Evolutionary conservation across 352 stramenopile species (phyloP).

Genomic region (Achlya hypogyna): DNA sequence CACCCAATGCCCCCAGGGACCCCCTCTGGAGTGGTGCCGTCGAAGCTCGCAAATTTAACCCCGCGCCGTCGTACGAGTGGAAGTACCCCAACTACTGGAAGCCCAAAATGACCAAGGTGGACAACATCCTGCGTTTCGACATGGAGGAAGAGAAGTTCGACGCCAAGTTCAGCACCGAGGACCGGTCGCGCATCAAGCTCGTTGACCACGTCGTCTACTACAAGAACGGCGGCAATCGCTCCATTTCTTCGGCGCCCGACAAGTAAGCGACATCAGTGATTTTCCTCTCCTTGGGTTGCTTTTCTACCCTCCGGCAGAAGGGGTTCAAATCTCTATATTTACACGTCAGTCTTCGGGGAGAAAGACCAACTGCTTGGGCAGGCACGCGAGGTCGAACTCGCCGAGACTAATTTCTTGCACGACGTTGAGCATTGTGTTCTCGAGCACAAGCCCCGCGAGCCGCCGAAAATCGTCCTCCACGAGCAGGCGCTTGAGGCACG

Average conservation of each 20-base stretch:
- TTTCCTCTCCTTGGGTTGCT: background rate
- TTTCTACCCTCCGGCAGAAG: too few species aligned
- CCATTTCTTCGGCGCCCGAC: background rate
- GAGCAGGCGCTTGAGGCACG: constrained; percentile 18
- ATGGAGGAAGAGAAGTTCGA: constrained; percentile 77
- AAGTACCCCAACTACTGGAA: constrained; percentile 73
- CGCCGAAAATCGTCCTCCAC: constrained; percentile 53
- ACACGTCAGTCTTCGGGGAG: background rate
- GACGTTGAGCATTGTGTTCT: constrained; percentile 76
- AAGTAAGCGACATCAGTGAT: background rate
- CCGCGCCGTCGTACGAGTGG: constrained; percentile 65
- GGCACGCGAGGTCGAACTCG: constrained; percentile 54
- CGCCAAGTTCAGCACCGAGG: constrained; percentile 54
- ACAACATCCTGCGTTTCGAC: constrained; percentile 75
- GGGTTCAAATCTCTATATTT: background rate
- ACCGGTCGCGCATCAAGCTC: constrained; percentile 74
- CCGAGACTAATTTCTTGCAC: constrained; percentile 76
- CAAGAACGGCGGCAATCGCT: background rate
- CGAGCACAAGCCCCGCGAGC: constrained; percentile 48
- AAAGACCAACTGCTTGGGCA: constrained; percentile 32
- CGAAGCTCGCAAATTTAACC: constrained; percentile 41
- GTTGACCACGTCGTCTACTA: constrained; percentile 59
- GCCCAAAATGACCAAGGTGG: constrained; percentile 66
- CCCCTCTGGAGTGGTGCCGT: constrained; percentile 62
- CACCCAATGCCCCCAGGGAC: constrained; percentile 35